Evolutionary conservation across 352 stramenopile genomes (phyloP), one percentile per base, ranked within the genome.

Genomic region (Pythium monospermum): DNA sequence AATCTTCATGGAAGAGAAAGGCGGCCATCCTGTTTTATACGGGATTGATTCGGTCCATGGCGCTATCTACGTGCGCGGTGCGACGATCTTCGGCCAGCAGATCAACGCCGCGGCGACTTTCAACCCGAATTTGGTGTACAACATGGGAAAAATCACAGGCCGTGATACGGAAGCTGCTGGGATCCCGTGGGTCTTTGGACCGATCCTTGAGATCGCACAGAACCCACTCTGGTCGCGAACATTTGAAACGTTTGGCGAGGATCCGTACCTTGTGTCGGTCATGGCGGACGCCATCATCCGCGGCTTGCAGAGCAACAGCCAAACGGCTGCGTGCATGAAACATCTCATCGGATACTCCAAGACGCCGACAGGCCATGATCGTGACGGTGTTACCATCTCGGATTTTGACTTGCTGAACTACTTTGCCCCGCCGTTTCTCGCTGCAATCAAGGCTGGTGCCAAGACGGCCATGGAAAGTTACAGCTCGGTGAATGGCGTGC

Each of bases 161-260:
- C 69, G 75, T 3, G 91, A 98, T 62, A 97, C 87, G 0, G 57
- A 82, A 21, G 84, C 83, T 1, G 88, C 82, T 0, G 91, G 87
- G 1, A 92, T 97, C 37, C 76, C 75, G 2, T 98, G 87, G 90
- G 41, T 98, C 1, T 98, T 97, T 71, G 73, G 67, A 6, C 92
- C 92, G 0, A 87, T 97, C 18, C 69, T 90, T 13, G 83, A 93
- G 49, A 68, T 98, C 44, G 81, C 81, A 0, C 79, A 86, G 42
- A 91, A 97, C 53, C 80, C 87, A 0, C 67, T 91, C 12, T 98
- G 91, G 91, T 61, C 81, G 3, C 68, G 92, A 15, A 90, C 93
- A 4, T 97, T 84, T 51, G 94, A 98, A 64, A 98, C 91, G 11
- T 98, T 97, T 69, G 90, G 94, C 4, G 88, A 98, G 78, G 89